phyloP scores from a whole-genome alignment of 108 stramenopile genomes.

The Nitzschia palea region DNA sequence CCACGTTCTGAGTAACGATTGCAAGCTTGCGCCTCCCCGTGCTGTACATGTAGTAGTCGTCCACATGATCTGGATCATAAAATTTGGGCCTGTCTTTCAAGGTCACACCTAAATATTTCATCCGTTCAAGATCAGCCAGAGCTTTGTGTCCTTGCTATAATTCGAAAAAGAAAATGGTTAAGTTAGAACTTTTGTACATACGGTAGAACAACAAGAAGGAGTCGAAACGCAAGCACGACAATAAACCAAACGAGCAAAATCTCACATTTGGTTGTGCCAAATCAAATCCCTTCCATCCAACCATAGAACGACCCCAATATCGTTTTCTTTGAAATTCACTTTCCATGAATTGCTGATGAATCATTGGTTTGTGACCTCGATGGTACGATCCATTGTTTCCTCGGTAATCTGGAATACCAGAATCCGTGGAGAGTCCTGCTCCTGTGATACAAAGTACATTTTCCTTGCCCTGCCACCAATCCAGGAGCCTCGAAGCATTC shows the following conservation, averaged over 20 bases:
- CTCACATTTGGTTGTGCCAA: slow-evolving; percentile 69
- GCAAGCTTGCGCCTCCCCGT: slow-evolving; percentile 36
- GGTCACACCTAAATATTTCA: slow-evolving; percentile 60
- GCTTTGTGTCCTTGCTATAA: slow-evolving; percentile 80
- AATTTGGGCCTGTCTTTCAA: slow-evolving; percentile 47
- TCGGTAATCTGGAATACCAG: slow-evolving; percentile 97
- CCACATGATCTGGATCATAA: slow-evolving; percentile 27
- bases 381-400: slow-evolving; percentile 93
- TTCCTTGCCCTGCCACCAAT: slow-evolving; percentile 57
- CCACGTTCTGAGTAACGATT: slow-evolving; percentile 97
- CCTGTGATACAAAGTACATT: slow-evolving; percentile 83
- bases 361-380: slow-evolving; percentile 92
- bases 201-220: neutral
- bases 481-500: slow-evolving; percentile 13
- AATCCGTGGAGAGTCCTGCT: slow-evolving; percentile 94
- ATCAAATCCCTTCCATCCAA: slow-evolving; percentile 84
- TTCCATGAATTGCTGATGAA: slow-evolving; percentile 92
- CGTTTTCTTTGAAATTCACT: slow-evolving; percentile 64
- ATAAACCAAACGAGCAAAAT: neutral
- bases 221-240: no score
- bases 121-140: slow-evolving; percentile 77
- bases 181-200: neutral
- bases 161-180: neutral
- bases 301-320: slow-evolving; percentile 95
- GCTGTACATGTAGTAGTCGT: slow-evolving; percentile 2